phyloP scores from a whole-genome alignment of 768 basidiomycete species.

The Lactarius sp. region DNA sequence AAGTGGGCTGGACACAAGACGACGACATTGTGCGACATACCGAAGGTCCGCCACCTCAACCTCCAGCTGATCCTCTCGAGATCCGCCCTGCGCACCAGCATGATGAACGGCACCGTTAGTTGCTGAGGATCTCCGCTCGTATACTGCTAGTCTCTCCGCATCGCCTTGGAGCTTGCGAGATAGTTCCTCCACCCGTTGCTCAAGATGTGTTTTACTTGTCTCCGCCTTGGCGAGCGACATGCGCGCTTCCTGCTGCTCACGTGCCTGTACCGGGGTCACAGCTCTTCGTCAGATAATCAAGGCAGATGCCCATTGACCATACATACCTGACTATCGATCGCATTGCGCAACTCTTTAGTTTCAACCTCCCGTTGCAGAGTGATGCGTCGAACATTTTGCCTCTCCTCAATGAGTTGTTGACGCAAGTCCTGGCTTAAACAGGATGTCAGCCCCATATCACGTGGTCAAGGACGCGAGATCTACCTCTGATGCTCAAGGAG shows the following conservation, averaged over 20 bases:
- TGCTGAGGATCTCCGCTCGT: conserved; percentile 57
- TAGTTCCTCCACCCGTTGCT: conserved; percentile 63
- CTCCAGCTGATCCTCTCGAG: conserved; percentile 75
- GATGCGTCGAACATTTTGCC: conserved; percentile 68
- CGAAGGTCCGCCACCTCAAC: conserved; percentile 81
- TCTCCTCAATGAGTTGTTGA: conserved; percentile 63
- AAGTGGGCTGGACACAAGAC: not conserved
- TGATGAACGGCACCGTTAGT: conserved; percentile 32
- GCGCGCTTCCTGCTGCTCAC: conserved; percentile 62
- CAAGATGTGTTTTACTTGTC: conserved; percentile 60
- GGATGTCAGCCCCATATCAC: not conserved
- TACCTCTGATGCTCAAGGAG: conserved; percentile 77
- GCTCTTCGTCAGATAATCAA: not conserved
- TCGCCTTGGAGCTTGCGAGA: conserved; percentile 64
- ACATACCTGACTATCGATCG: conserved; percentile 66
- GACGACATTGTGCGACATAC: conserved; percentile 36
- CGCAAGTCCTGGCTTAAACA: conserved; percentile 63
- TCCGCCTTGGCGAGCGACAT: conserved; percentile 68
- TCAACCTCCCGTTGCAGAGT: conserved; percentile 79
- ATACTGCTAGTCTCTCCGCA: conserved; percentile 82
- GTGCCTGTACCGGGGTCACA: conserved; percentile 37
- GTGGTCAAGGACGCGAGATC: not conserved
- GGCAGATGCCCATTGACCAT: conserved; percentile 14
- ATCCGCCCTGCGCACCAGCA: conserved; percentile 42
- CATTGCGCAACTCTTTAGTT: conserved; percentile 63